These are phyloP conservation scores for Suhomyces xylopsoci DNA, from an alignment of 805 yeast species.

Conservation along the genomic window DNA sequence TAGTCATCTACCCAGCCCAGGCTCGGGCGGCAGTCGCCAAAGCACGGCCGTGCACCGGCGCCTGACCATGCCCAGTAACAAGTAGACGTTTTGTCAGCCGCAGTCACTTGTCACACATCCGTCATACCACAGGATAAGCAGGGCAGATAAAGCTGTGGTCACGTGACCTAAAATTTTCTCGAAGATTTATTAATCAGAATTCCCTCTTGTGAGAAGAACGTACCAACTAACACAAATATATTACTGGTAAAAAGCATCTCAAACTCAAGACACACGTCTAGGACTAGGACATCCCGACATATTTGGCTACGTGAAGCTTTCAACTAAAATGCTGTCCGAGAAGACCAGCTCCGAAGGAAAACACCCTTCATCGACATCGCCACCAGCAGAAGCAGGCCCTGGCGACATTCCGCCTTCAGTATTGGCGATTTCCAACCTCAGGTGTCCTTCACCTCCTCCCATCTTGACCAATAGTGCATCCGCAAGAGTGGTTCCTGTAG, in stretches of 20 bases:
- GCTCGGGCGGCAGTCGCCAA: neutral
- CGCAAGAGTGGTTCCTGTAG: neutral
- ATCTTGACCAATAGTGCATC: slow-evolving; percentile 36
- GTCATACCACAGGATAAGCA: neutral
- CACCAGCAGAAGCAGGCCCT: neutral
- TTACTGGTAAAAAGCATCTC: neutral
- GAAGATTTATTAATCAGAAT: neutral
- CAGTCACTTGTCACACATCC: neutral
- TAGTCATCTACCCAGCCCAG: neutral
- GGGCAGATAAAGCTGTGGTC: neutral
- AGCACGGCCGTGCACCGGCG: neutral
- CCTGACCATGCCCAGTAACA: too few species aligned
- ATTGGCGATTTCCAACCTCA: slow-evolving; percentile 53
- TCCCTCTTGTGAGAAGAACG: neutral
- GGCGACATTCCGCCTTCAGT: slow-evolving; percentile 46
- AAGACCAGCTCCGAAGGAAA: neutral
- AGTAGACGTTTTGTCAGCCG: neutral
- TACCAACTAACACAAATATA: neutral
- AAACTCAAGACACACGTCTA: neutral
- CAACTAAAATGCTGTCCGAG: neutral
- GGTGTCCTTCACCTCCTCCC: slow-evolving; percentile 76
- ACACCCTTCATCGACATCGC: neutral
- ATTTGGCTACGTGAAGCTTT: neutral
- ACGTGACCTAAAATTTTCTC: neutral
- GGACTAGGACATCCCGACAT: neutral